phyloP scores from a whole-genome alignment of 1,284 basidiomycete species.

The Puccinia triticina region DNA sequence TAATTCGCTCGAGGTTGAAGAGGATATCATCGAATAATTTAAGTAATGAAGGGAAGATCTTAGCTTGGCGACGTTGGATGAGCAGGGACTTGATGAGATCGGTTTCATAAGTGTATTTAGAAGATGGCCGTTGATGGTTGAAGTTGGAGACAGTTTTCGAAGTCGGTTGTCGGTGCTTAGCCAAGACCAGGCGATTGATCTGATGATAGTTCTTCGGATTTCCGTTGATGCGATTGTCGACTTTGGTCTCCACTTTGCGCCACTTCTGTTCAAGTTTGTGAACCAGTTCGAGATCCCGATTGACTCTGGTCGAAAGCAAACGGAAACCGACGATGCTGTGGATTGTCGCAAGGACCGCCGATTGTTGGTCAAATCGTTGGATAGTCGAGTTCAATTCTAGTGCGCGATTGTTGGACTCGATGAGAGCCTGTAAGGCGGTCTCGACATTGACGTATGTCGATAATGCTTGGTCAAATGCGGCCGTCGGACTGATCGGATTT shows the following conservation, averaged over 20 bases:
- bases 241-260: background rate
- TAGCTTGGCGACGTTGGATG: constrained; percentile 26
- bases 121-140: background rate
- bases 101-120: constrained; percentile 1
- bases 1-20: constrained; percentile 33
- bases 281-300: constrained; percentile 27
- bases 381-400: constrained; percentile 27
- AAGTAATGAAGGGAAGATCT: constrained; percentile 39
- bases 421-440: constrained; percentile 2
- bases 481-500: background rate
- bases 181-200: constrained; percentile 13
- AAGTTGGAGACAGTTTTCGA: background rate
- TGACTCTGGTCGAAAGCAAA: constrained; percentile 37
- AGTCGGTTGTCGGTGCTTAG: background rate
- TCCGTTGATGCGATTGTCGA: background rate
- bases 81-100: constrained; percentile 7
- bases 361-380: constrained; percentile 28
- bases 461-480: constrained; percentile 14
- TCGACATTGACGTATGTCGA: constrained; percentile 28
- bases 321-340: constrained; percentile 19
- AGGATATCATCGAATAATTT: constrained; percentile 39
- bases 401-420: constrained; percentile 32
- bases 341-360: background rate
- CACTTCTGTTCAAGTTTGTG: constrained; percentile 22
- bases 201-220: constrained; percentile 22